These are phyloP conservation scores for Paramecium biaurelia DNA, from an alignment of 73 alveolate genomes.

Conservation along the genomic window DNA sequence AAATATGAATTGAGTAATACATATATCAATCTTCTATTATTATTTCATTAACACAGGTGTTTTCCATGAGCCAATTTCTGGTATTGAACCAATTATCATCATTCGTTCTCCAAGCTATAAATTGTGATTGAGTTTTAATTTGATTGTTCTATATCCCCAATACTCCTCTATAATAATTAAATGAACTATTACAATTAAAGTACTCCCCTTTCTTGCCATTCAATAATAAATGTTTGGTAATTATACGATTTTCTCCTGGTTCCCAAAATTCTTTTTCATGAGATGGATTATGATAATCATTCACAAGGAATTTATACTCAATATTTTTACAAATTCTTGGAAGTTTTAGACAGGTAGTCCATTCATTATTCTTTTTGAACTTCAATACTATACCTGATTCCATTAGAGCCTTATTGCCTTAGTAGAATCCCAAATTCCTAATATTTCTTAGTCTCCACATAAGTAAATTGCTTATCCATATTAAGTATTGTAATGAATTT, in stretches of 20 bases:
- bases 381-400: not conserved
- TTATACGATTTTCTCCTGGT: constrained; percentile 40
- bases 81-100: constrained; percentile 9
- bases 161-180: not conserved
- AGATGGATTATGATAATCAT: not conserved
- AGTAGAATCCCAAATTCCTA: constrained; percentile 7
- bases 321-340: not conserved
- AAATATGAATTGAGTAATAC: not conserved
- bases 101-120: not conserved
- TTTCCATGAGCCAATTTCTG: constrained; percentile 20
- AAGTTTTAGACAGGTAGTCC: not conserved
- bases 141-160: constrained; percentile 46
- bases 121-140: constrained; percentile 3
- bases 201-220: not conserved
- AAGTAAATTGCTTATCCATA: not conserved
- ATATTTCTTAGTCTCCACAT: not conserved
- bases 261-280: not conserved
- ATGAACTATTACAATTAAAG: not conserved
- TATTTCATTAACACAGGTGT: constrained; percentile 15
- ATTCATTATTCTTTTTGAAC: not conserved
- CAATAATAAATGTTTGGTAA: not conserved
- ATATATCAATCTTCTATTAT: not conserved
- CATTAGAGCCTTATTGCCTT: not conserved
- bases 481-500: not conserved
- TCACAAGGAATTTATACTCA: constrained; percentile 13